Base-by-base conservation (phyloP, 805 yeast genomes). In the Lachancea quebecensis region DNA sequence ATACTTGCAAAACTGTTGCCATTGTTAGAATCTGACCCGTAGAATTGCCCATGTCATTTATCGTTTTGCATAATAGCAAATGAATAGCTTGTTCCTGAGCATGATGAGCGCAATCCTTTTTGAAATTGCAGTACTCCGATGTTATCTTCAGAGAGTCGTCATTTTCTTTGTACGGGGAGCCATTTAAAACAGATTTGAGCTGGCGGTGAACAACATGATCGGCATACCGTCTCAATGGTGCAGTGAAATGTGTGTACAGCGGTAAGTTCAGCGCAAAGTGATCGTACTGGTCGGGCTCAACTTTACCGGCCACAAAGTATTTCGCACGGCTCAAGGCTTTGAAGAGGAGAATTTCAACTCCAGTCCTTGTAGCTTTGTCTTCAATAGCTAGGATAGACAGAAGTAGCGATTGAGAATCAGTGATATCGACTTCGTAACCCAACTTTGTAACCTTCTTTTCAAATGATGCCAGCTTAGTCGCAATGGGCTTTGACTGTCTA, bases 51-150 rank as follows among this genome's bases (percentile, higher is more conserved):
- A 86, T 77, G 35, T 79, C 85, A 59, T 83, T 85, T 48, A 90
- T 82, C 0, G 89, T 83, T 62, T 89, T 95, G 46, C 91, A 85
- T 39, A 90, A 70, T 45, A 84, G 70, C 51, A 93, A 72, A 62
- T 93, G 99, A 44, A 90, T 79, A 11, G 96, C 91, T 66, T 93
- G 99, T 54, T 87, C 95, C 66, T 91, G 98, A 1, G 97, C 96
- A 50, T 78, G 78, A 51, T 80, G 81, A 2, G 98, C 93, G 64
- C 96, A 90, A 59, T 91, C 98, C 61, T 89, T 87, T 66, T 90
- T 89, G 74, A 91, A 93, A 56, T 88, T 89, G 67, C 97, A 91
- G 63, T 89, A 90, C 57, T 91, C 96, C 10, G 95, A 83, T 29
- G 86, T 77, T 56, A 86, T 83, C 57, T 85, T 83, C 55, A 90